Conservation (phyloP, 352 stramenopile genomes). For the Phytophthora quininea region DNA sequence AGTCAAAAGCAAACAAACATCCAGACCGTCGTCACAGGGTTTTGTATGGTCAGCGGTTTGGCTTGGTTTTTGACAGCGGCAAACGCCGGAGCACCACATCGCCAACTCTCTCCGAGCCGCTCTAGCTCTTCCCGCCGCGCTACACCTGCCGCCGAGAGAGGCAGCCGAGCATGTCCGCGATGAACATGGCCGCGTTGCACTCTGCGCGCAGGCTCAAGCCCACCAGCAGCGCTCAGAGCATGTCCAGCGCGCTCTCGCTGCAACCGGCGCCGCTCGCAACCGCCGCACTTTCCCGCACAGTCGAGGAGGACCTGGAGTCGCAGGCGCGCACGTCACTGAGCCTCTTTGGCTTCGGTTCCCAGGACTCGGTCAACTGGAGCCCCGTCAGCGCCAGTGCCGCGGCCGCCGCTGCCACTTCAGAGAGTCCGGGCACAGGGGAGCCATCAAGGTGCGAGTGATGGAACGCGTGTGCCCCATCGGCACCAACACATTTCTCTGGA, state of each 20-base stretch:
- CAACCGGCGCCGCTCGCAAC: conserved; percentile 46
- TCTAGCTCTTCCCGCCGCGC: too few relatives aligned
- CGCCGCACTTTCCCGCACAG: conserved; percentile 25
- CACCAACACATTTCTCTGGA: conserved; percentile 67
- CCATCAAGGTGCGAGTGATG: conserved; percentile 47
- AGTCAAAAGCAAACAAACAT: conserved; percentile 4
- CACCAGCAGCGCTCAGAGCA: conserved; percentile 47
- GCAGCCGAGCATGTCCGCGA: conserved; percentile 19
- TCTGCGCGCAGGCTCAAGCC: conserved; percentile 36
- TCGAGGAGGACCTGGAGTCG: conserved; percentile 66
- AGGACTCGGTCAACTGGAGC: conserved; percentile 69
- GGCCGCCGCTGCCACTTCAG: conserved; percentile 22
- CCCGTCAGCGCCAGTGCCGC: conserved; percentile 40
- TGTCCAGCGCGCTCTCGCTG: conserved; percentile 45
- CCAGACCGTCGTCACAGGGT: background rate
- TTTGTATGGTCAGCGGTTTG: background rate
- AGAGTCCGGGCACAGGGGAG: conserved; percentile 26
- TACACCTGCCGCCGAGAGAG: too few relatives aligned
- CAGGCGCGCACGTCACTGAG: conserved; percentile 67
- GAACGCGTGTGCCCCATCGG: conserved; percentile 73
- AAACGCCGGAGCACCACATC: too few relatives aligned
- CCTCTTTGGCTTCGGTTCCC: conserved; percentile 74
- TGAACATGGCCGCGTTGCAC: conserved; percentile 29
- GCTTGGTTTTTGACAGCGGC: too few relatives aligned
- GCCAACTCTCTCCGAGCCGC: too few relatives aligned